phyloP scores from a whole-genome alignment of 163 green algal genomes.

The Volvox carteri region DNA sequence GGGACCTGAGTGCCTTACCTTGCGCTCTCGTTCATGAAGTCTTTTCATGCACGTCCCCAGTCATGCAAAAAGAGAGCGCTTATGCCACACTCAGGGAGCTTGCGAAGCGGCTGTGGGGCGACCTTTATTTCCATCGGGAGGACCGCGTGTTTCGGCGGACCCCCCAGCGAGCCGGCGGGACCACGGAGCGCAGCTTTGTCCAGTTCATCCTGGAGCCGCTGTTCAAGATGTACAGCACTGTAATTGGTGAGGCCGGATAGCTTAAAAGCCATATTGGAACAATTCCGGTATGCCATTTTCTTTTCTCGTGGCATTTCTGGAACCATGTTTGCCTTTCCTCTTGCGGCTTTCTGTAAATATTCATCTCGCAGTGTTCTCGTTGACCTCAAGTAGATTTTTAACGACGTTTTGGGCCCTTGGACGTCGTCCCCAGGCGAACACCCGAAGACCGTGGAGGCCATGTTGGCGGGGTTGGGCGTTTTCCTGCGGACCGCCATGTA shows the following conservation, averaged over 20 bases:
- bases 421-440: constrained; percentile 85
- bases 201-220: constrained; percentile 97
- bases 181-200: constrained; percentile 90
- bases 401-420: too few species aligned
- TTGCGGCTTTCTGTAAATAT: too few species aligned
- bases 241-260: constrained; percentile 54
- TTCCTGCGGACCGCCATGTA: constrained; percentile 87
- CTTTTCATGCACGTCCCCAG: too few species aligned
- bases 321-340: too few species aligned
- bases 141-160: constrained; percentile 81
- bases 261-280: too few species aligned
- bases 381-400: too few species aligned
- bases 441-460: constrained; percentile 78
- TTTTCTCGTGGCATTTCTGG: too few species aligned
- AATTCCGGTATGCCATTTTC: too few species aligned
- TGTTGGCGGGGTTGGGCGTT: constrained; percentile 91
- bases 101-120: constrained; percentile 93
- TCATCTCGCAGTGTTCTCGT: too few species aligned
- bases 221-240: constrained; percentile 96
- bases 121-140: constrained; percentile 92
- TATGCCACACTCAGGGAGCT: constrained; percentile 83
- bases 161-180: constrained; percentile 56
- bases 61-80: too few species aligned
- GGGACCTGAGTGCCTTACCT: too few species aligned
- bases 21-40: too few species aligned